Base-by-base conservation (phyloP, 1,139 yeast species). In the Taphrina pruni region DNA sequence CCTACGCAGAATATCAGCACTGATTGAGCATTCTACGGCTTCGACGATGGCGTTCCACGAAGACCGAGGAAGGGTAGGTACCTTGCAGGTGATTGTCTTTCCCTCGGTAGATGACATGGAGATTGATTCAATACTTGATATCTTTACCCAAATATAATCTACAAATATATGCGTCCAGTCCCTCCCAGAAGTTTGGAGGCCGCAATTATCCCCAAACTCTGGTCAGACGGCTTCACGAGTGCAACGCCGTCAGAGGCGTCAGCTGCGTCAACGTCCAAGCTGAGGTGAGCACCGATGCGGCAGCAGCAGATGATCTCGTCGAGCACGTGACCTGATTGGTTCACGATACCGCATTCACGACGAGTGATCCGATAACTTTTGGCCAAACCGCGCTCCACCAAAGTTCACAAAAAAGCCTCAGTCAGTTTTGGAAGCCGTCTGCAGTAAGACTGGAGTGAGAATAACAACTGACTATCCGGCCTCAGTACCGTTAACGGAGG, bases 41-140 rank as follows among this genome's bases (percentile, higher is more conserved):
- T 26, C 32, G 32, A 4, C 4, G 32, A 26, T 26, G 32, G 32
- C 32, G 32, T 26, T 26, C 4, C 32, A 26, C 32, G 32, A 17
- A 17, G 17, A 17, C 17, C 32, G 32, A 26, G 32, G 35, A 14
- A 48, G 20, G 4, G 17, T 36, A 14, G 48, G 41, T 66, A 66
- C 66, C 79, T 87, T 85, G 83, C 98, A 94, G 66, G 87, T 86
- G 78, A 94, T 92, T 72, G 91, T 85, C 85, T 89, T 78, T 69
- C 84, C 84, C 61, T 78, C 79, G 11, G 80, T 77, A 67, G 80
- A 76, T 36, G 61, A 43, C 64, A 48, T 65, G 43, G 43, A 39
- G 32, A 26, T 26, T 26, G 32, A 26, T 26, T 26, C 32, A 26
- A 26, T 14, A 1, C 14, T 11, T 39, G 43, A 9, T 39, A 39